Conservation (phyloP, 441 rosid genomes). For the Jatropha podagrica region DNA sequence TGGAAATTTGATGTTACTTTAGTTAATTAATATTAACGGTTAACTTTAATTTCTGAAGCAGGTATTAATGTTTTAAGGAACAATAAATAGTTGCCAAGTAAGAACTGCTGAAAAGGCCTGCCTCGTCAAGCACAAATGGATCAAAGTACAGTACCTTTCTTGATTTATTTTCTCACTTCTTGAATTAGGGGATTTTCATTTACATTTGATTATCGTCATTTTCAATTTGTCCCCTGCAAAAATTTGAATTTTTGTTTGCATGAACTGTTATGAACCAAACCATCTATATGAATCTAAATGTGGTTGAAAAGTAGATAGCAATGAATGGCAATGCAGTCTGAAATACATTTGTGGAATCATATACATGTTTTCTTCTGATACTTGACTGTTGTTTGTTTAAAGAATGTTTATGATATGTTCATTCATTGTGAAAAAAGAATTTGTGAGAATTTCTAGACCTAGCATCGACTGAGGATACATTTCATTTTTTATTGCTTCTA, state of each 20-base stretch:
- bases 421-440: background rate
- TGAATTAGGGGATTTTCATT: background rate
- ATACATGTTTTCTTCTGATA: background rate
- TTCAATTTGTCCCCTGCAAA: background rate
- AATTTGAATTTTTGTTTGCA: constrained; percentile 7
- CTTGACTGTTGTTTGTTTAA: background rate
- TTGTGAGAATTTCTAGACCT: constrained; percentile 1
- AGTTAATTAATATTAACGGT: background rate
- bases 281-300: background rate
- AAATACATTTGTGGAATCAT: background rate
- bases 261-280: background rate
- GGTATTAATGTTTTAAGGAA: constrained; percentile 3
- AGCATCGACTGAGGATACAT: background rate
- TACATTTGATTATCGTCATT: background rate
- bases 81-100: background rate
- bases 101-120: background rate
- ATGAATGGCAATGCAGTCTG: background rate
- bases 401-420: background rate
- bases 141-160: constrained; percentile 31
- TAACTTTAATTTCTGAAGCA: constrained; percentile 16
- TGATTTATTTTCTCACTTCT: background rate
- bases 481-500: background rate
- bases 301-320: background rate
- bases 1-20: background rate
- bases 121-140: constrained; percentile 26